A percentile compares a stretch with the other conserved stretches of the same genome.
These are phyloP conservation scores for Sporisorium sorghi DNA, from an alignment of 1,284 basidiomycete genomes.

Conservation along the genomic window DNA sequence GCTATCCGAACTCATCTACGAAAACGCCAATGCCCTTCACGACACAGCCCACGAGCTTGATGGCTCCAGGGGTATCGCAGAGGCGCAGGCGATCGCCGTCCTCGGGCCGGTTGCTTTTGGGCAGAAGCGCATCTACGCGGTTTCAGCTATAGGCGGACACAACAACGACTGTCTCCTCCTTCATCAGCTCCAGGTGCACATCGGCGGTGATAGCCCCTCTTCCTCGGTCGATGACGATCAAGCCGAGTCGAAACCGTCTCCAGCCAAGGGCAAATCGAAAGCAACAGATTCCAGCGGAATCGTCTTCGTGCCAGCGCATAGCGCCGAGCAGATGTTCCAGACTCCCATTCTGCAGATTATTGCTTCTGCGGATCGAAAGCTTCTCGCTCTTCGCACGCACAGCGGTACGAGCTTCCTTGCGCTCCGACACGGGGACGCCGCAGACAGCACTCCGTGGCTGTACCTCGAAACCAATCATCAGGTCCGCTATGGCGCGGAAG, in stretches of 20 bases:
- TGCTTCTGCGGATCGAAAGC: slow-evolving; percentile 5
- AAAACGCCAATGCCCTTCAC: slow-evolving; percentile 23
- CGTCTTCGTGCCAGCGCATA: slow-evolving; percentile 21
- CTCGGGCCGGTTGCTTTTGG: slow-evolving; percentile 24
- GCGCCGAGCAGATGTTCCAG: slow-evolving; percentile 12
- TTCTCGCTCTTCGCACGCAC: slow-evolving; percentile 26
- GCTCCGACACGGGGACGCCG: background rate
- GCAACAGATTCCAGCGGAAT: slow-evolving; percentile 7
- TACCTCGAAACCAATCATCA: slow-evolving; percentile 15
- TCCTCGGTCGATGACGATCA: too few relatives aligned
- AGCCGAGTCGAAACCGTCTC: background rate
- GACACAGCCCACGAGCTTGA: slow-evolving; percentile 17
- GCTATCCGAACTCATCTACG: slow-evolving; percentile 23
- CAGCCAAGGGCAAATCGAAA: slow-evolving; percentile 21
- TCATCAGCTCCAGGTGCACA: slow-evolving; percentile 27
- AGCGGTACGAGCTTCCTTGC: slow-evolving; percentile 22
- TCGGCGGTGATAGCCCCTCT: background rate
- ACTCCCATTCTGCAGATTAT: slow-evolving; percentile 39
- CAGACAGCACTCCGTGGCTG: background rate
- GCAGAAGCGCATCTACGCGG: slow-evolving; percentile 7
- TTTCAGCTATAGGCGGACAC: slow-evolving; percentile 26
- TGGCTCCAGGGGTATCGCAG: slow-evolving; percentile 24
- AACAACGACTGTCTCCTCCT: slow-evolving; percentile 34
- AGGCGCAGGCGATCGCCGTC: slow-evolving; percentile 33
- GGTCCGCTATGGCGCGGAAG: slow-evolving; percentile 8